These are phyloP conservation scores for Przewalskia tangutica DNA, from an alignment of 257 asterid genomes.

Conservation along the genomic window DNA sequence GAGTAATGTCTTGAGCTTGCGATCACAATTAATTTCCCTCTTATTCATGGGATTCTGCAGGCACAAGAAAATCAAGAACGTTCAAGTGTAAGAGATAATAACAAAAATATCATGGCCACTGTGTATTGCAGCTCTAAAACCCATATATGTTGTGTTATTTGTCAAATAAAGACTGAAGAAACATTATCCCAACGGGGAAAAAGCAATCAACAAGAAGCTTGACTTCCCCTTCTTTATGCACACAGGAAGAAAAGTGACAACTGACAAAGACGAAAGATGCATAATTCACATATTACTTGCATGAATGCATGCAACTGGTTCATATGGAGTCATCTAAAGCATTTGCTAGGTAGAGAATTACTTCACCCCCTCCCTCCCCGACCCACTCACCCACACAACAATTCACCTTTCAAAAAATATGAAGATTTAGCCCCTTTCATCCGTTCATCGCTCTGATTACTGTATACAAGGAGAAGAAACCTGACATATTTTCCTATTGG, in stretches of 20 bases:
- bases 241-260: not conserved
- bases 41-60: conserved; percentile 47
- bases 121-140: not conserved
- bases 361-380: no score
- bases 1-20: conserved; percentile 45
- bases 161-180: not conserved
- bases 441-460: no score
- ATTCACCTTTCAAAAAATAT: no score
- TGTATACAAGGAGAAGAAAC: no score
- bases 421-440: no score
- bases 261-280: not conserved
- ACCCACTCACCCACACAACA: no score
- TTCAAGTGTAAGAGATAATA: not conserved
- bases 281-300: not conserved
- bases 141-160: not conserved
- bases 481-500: no score
- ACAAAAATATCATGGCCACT: not conserved
- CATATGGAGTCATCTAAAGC: not conserved
- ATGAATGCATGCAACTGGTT: not conserved
- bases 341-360: not conserved
- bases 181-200: not conserved
- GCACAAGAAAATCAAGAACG: not conserved
- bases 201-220: no score
- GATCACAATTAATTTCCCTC: conserved; percentile 53
- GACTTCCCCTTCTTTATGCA: not conserved